Conservation (phyloP, 768 basidiomycete species). For the Hygrophorus russula region DNA sequence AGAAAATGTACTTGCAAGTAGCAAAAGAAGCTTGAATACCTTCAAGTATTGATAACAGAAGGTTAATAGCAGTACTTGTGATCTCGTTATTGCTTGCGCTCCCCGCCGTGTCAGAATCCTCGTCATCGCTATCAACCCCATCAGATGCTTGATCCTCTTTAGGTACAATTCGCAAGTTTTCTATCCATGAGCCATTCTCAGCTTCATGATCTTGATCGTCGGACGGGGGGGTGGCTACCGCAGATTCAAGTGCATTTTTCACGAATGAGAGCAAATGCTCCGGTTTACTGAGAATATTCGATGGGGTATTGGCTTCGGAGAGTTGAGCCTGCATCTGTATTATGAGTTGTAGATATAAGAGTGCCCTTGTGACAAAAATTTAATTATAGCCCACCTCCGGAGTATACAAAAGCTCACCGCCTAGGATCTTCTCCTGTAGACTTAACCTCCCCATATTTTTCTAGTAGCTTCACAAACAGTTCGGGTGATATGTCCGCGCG, state of each 20-base stretch:
- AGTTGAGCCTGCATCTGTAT: constrained; percentile 71
- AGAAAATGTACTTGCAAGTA: constrained; percentile 2
- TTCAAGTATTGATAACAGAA: constrained; percentile 80
- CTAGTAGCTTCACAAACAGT: constrained; percentile 65
- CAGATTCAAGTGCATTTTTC: constrained; percentile 58
- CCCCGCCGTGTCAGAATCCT: constrained; percentile 30
- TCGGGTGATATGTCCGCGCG: constrained; percentile 61
- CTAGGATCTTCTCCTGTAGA: constrained; percentile 35
- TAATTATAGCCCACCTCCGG: neutral
- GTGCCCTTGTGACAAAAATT: constrained; percentile 29
- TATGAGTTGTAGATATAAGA: constrained; percentile 72
- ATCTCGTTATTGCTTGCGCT: constrained; percentile 54
- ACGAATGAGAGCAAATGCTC: constrained; percentile 75
- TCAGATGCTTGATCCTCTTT: constrained; percentile 27
- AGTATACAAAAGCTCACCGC: constrained; percentile 23
- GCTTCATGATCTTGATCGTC: constrained; percentile 16
- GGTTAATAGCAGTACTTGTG: constrained; percentile 63
- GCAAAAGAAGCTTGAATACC: constrained; percentile 39
- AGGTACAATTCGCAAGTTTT: constrained; percentile 23
- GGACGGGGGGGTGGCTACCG: constrained; percentile 6
- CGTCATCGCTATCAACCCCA: constrained; percentile 50
- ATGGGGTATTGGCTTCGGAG: constrained; percentile 38
- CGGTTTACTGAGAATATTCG: constrained; percentile 51
- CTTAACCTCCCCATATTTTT: constrained; percentile 47
- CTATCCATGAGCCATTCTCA: constrained; percentile 6